Evolutionary conservation across 257 asterid genomes (phyloP), one percentile per base, ranked within the genome.

Genomic region (Orobanche coerulescens): DNA sequence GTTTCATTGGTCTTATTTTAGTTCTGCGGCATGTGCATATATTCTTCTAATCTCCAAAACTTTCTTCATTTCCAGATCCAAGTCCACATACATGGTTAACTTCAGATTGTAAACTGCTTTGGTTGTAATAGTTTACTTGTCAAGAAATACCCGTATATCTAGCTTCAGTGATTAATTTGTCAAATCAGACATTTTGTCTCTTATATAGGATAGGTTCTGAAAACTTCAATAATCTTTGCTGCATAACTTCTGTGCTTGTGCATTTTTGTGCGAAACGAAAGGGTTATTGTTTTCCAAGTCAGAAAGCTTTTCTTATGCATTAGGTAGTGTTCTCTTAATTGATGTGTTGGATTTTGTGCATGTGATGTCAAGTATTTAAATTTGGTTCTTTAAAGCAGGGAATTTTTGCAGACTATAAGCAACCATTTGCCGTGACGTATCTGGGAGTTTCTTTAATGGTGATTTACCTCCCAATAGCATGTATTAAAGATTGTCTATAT

Each of bases 391-490:
- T 47, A 37, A 15, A 64, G 70, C 94, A 93, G 99, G 97, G 76
- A 68, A 93, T 93, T 58, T 93, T 89, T 84, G 75, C 85, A 36
- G 88, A 80, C 77, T 93, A 93, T 74, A 89, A 83, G 76, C 99
- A 93, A 63, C 99, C 99, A 33, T 93, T 93, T 86, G 99, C 99
- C 2, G 87, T 93, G 69, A 93, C 99, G 18, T 93, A 93, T 68
- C 91, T 93, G 39, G 99, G 99, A 74, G 97, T 95, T 70, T 93
- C 99, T 55, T 64, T 93, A 57, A 66, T 93, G 96, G 97, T 93
- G 67, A 75, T 93, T 68, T 93, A 93, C 78, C 93, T 93, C 48
- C 99, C 99, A 3, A 58, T 93, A 62, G 88, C 99, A 65, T 93
- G 82, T 61, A 33, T 80, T 23, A 93, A 93, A 70, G 99, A 93